Evolutionary conservation across 2,329 filamentous ascomycete species (phyloP).

Genomic region (Aureobasidium subglaciale): DNA sequence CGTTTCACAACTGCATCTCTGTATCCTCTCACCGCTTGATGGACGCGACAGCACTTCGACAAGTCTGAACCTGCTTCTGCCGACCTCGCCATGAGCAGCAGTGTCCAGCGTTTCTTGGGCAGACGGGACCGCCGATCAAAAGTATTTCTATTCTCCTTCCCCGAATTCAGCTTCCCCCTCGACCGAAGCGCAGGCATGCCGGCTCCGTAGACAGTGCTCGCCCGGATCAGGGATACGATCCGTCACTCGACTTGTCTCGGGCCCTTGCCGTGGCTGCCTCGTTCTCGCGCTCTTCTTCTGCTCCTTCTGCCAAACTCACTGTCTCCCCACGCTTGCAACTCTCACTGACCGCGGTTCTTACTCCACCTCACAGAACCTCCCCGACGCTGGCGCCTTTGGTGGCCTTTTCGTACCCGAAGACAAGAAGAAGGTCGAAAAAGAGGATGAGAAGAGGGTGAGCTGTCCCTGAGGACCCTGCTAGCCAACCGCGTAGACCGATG

Average conservation of each 20-base stretch:
- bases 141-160: conserved; percentile 2
- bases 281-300: no score
- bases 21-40: conserved; percentile 11
- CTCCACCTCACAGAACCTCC: background rate
- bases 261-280: background rate
- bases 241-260: background rate
- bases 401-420: conserved; percentile 58
- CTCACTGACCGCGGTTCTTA: background rate
- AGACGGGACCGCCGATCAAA: conserved; percentile 45
- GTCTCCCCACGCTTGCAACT: background rate
- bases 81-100: conserved; percentile 31
- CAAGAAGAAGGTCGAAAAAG: conserved; percentile 49
- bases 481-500: background rate
- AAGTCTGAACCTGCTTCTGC: conserved; percentile 1
- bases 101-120: conserved; percentile 56
- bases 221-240: background rate
- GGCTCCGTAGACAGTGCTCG: background rate
- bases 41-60: background rate
- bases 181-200: background rate
- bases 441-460: conserved; percentile 45
- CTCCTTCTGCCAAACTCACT: background rate
- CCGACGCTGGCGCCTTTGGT: conserved; percentile 49
- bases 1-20: background rate
- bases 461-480: background rate
- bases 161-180: background rate